phyloP scores from a whole-genome alignment of 345 rosid genomes.

The Eucalyptus albens region DNA sequence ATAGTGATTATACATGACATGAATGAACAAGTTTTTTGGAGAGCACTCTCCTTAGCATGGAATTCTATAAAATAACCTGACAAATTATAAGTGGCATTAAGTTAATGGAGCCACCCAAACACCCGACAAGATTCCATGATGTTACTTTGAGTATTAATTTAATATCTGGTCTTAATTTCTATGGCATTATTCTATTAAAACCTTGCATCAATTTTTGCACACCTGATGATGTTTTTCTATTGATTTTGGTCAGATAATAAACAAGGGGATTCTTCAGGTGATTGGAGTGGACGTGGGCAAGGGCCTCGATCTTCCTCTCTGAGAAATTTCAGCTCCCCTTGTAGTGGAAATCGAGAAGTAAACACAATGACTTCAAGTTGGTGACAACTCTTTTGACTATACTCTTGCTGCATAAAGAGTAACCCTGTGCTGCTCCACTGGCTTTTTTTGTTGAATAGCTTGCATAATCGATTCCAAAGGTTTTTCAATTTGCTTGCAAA shows the following conservation, averaged over 20 bases:
- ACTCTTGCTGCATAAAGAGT: not conserved
- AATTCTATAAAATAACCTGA: not conserved
- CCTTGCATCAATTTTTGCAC: not conserved
- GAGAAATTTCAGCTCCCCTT: not conserved
- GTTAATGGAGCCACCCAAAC: not conserved
- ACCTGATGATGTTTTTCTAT: too few species aligned
- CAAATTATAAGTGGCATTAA: not conserved
- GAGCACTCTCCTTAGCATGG: not conserved
- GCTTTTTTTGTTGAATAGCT: not conserved
- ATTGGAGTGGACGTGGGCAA: conserved; percentile 77
- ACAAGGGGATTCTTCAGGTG: conserved; percentile 60
- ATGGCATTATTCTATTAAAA: not conserved
- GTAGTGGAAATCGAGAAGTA: not conserved
- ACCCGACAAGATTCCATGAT: not conserved
- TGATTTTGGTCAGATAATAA: conserved; percentile 37
- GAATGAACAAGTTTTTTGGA: not conserved
- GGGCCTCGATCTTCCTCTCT: conserved; percentile 79
- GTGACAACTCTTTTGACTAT: not conserved
- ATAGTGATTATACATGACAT: too few species aligned
- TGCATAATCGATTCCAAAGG: not conserved
- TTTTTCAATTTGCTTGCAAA: not conserved
- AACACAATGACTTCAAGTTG: not conserved
- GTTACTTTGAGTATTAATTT: not conserved
- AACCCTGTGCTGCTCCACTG: not conserved
- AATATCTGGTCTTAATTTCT: not conserved